Base-by-base conservation (phyloP, 1,284 basidiomycete genomes). In the Sphaerobolus stellatus region DNA sequence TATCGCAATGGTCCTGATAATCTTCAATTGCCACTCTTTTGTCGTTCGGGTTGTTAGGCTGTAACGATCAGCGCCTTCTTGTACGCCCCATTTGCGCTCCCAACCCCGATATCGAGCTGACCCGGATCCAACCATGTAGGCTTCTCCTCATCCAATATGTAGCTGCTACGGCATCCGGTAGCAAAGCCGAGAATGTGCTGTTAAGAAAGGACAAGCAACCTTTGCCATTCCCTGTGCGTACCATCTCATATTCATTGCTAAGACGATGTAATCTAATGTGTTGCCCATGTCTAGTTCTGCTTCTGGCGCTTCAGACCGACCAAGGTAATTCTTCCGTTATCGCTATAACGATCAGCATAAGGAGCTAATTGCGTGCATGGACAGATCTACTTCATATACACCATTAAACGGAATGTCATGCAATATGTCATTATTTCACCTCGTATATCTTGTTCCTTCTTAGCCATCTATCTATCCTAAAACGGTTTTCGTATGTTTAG, bases 61-160 rank as follows among this genome's bases (percentile, higher is more conserved):
- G 69, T 92, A 50, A 90, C 88, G 2, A 70, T 92, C 48, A 88
- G 85, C 65, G 89, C 88, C 31, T 91, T 91, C 72, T 66, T 91
- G 86, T 90, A 56, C 18, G 86, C 73, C 44, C 13, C 18, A 64
- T 62, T 52, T 61, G n/a, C 45, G 61, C 43, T 55, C 56, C 25
- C 30, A 40, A 1, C 55, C 63, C n/a, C 16, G 44, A 61, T 44
- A 55, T 56, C 25, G 33, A 40, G 1, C 55, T 63, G 24, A 67
- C 68, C 5, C 72, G 69, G 50, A 58, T 64, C 16, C 1, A 20
- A n/a, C 44, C 44, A 25, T 18, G 16, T 56, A 90, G 88, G 51
- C 74, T 94, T 28, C 78, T 96, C 4, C 75, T 94, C 53, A 87
- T 95, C 41, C 90, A 94, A 66, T 93, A 84, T 67, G 90, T 95